Evolutionary conservation across 2,329 filamentous ascomycete genomes (phyloP).

Genomic region (Stemphylium lycopersici): DNA sequence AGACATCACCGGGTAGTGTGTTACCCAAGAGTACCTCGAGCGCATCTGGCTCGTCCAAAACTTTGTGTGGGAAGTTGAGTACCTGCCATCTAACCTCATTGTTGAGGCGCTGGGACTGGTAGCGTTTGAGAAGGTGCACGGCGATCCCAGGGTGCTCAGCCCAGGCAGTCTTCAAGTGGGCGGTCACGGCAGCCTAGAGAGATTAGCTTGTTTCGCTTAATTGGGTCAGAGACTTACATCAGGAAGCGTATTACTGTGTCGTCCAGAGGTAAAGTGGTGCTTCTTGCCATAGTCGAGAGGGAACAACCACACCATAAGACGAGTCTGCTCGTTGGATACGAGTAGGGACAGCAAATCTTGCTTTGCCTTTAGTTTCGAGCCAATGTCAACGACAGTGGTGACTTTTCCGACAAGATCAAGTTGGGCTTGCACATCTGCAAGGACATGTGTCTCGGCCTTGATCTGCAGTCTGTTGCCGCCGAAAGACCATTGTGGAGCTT

Average conservation of each 20-base stretch:
- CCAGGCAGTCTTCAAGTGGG: constrained; percentile 84
- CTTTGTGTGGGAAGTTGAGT: constrained; percentile 82
- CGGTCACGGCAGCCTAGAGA: constrained; percentile 60
- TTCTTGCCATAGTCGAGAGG: constrained; percentile 72
- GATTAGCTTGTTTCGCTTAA: constrained; percentile 14
- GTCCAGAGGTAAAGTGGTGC: constrained; percentile 55
- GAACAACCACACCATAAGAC: constrained; percentile 87
- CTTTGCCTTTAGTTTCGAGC: constrained; percentile 74
- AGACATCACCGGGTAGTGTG: constrained; percentile 77
- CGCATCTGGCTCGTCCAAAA: constrained; percentile 79
- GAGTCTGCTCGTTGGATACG: constrained; percentile 81
- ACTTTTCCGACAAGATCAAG: constrained; percentile 70
- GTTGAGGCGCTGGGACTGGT: constrained; percentile 74
- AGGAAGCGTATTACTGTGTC: constrained; percentile 49
- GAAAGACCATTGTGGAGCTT: constrained; percentile 88
- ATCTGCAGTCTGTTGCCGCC: constrained; percentile 92
- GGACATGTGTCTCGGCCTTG: constrained; percentile 85
- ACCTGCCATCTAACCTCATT: constrained; percentile 80
- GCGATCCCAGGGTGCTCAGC: constrained; percentile 81
- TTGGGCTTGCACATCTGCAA: constrained; percentile 74
- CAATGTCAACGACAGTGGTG: constrained; percentile 55
- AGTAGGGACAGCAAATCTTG: constrained; percentile 82
- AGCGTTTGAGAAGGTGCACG: constrained; percentile 81
- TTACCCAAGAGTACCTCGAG: constrained; percentile 81
- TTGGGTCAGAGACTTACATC: constrained; percentile 40